Percentiles rank a stretch among this genome's conserved stretches.
These are phyloP conservation scores for Starmera amethionina DNA, from an alignment of 805 yeast genomes.

Conservation along the genomic window DNA sequence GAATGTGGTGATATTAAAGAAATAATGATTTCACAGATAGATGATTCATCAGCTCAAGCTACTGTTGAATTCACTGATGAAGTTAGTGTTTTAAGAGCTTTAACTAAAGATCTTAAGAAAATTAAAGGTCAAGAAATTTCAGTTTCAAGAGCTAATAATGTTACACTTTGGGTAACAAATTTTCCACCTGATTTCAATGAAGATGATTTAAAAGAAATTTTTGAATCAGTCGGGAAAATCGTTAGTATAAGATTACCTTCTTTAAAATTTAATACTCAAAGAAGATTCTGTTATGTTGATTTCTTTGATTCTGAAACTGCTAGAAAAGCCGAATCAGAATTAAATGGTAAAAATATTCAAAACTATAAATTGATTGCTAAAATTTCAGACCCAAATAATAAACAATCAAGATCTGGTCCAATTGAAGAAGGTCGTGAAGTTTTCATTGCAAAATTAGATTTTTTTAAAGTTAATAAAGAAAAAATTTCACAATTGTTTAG, in stretches of 20 bases:
- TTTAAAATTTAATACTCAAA: constrained; percentile 37
- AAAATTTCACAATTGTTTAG: constrained; percentile 32
- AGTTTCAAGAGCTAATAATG: constrained; percentile 34
- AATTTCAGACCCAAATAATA: constrained; percentile 48
- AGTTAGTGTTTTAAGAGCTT: constrained; percentile 42
- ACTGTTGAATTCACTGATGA: constrained; percentile 47
- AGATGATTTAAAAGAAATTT: constrained; percentile 28
- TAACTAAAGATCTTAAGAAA: constrained; percentile 47
- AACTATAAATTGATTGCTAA: constrained; percentile 43
- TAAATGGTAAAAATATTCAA: constrained; percentile 29
- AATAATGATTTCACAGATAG: constrained; percentile 16
- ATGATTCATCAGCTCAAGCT: constrained; percentile 26
- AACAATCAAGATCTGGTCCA: constrained; percentile 31
- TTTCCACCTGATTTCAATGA: constrained; percentile 48
- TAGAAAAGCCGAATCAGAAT: constrained; percentile 25
- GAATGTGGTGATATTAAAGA: constrained; percentile 52
- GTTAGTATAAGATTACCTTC: constrained; percentile 57
- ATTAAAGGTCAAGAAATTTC: constrained; percentile 32
- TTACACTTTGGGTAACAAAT: constrained; percentile 66
- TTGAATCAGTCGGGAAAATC: constrained; percentile 31
- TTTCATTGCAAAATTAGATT: constrained; percentile 43
- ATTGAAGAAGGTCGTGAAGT: constrained; percentile 48
- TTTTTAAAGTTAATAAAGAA: constrained; percentile 28
- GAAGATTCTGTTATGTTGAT: constrained; percentile 73
- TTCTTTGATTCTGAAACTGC: constrained; percentile 35